Base-by-base conservation (phyloP, 1,284 basidiomycete genomes). In the Caloboletus inedulis region DNA sequence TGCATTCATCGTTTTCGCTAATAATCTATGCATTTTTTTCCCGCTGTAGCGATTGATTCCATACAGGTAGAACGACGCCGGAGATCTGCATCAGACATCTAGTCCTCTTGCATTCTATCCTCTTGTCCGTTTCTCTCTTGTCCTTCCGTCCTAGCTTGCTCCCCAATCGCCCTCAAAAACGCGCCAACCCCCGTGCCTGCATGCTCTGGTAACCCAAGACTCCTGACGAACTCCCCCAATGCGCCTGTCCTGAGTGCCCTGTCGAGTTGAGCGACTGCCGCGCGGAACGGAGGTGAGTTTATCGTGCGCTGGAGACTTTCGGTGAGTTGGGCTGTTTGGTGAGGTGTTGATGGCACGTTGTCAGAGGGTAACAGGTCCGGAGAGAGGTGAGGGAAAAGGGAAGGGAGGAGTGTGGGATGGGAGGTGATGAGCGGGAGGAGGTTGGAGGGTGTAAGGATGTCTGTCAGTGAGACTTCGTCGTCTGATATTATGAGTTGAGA, bases 381-480 rank as follows among this genome's bases (percentile, higher is more conserved):
- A 3, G 89, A 88, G 29, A 91, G 78, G 60, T 89, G 81, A 8
- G 89, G 89, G 67, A 89, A 89, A 52, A 91, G 74, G 3, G 86
- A 68, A 8, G 79, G 70, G 43, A 87, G 74, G 31, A 91, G 75
- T 48, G 82, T 79, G 1, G 87, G 85, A 62, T 85, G 82, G 25
- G 77, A 76, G 7, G 74, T 71, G 69, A 91, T 87, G 13, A 92
- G 73, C 4, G 87, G 85, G 3, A 74, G 73, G 35, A 92, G 73
- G 62, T 82, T 85, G 9, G 80, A 74, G 3, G 87, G 84, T 13
- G 87, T 89, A 35, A 91, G 77, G 53, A 91, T 77, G 64, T 92
- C 89, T 14, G 77, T 77, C 41, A 91, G 75, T 33, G 83, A 80
- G 42, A 86, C 53, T 27, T 89, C 89, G 37, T 66, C 64, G 6